Base-by-base conservation (phyloP, 768 basidiomycete species). In the Pleurotus sapidus region DNA sequence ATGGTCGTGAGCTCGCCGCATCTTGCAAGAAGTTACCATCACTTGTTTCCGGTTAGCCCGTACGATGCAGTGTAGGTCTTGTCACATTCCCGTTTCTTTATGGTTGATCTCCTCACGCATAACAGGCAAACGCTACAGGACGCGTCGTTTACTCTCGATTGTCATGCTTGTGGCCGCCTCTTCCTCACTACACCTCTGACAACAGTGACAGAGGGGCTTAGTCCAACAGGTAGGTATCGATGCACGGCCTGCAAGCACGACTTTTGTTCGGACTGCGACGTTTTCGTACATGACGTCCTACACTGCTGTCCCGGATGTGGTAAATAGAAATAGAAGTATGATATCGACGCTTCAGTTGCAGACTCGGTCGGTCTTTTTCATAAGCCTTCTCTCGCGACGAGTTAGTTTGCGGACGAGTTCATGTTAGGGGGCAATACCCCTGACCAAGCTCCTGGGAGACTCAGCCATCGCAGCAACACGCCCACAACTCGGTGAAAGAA, bases 1-100 rank as follows among this genome's bases (percentile, higher is more conserved):
- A 97, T 98, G 91, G 93, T 99, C 62, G 97, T 99, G 60, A 95
- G 91, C 71, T 94, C 94, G 49, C 96, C 97, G 12, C 97, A 98
- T 77, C 79, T 99, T 56, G 97, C 97, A 37, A 78, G 97, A 64
- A 98, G 95, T 66, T 96, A 95, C 68, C 90, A 95, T 62, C 95
- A 95, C 68, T 70, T 99, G 43, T 98, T 99, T 71, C 97, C 97
- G 0, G 97, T 98, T 40, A 92, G 90, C 64, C 78, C 86, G 2
- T 98, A 91, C 69, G 74, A 81, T 55, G 79, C 89, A 15, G 84
- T 94, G 94, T 95, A 71, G 72, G 93, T 82, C 4, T 6, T 59
- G 50, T 48, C 24, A 4, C 23, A 57, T 57, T 20, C 55, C 37
- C 4, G 24, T 34, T 23, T 50, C 20, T 62, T 14, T 30, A 46